Conservation (phyloP, 2,329 filamentous ascomycete species). For the Passalora sequoiae region DNA sequence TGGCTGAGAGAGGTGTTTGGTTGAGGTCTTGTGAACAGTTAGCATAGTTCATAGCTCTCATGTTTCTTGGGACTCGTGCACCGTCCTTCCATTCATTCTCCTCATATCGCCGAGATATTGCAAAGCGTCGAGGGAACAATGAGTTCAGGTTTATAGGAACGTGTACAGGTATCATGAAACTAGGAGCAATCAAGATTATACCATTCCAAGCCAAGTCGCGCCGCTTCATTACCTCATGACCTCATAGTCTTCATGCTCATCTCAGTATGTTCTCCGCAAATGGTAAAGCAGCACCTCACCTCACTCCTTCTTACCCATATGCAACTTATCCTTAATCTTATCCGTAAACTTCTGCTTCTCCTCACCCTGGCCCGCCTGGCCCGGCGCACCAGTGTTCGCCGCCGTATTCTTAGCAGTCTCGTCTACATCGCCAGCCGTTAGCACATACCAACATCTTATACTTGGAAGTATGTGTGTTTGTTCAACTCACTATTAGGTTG, state of each 20-base stretch:
- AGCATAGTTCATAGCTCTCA: too few relatives aligned
- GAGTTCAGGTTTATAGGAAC: too few relatives aligned
- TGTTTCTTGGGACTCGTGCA: too few relatives aligned
- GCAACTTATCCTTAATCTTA: constrained; percentile 28
- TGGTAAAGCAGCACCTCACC: too few relatives aligned
- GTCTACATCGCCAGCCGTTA: constrained; percentile 9
- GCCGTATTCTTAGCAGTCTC: constrained; percentile 27
- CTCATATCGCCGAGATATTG: too few relatives aligned
- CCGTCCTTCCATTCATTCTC: too few relatives aligned
- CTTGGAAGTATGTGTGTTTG: not conserved
- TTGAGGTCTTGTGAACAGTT: too few relatives aligned
- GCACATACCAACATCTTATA: not conserved
- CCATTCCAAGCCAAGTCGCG: not conserved
- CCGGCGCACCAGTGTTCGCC: constrained; percentile 26
- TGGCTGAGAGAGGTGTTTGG: too few relatives aligned
- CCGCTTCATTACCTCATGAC: not conserved
- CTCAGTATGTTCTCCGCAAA: too few relatives aligned
- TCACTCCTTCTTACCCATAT: constrained; percentile 21
- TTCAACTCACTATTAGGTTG: constrained; percentile 27
- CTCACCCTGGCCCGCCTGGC: constrained; percentile 6
- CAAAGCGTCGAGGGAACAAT: too few relatives aligned
- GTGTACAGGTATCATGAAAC: constrained; percentile 6
- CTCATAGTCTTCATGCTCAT: not conserved
- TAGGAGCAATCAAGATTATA: not conserved
- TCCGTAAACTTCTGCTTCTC: constrained; percentile 26